phyloP scores from a whole-genome alignment of 305 asterid species.

The Fraxinus platypoda region DNA sequence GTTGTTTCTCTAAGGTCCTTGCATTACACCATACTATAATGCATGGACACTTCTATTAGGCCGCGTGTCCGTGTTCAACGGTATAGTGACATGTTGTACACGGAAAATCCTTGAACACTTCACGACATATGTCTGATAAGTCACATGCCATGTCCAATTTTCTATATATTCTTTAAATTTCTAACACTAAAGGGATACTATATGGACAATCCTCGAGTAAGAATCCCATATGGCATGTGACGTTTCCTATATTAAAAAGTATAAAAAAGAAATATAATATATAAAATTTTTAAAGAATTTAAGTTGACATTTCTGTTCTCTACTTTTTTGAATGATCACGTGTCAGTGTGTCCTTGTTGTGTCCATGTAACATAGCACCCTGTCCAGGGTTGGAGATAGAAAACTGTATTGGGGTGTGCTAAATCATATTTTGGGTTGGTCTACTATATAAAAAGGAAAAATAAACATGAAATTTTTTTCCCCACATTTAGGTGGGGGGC shows the following conservation, averaged over 20 bases:
- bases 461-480: background rate
- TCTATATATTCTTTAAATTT: background rate
- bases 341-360: background rate
- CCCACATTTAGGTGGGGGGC: background rate
- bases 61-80: background rate
- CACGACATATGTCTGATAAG: background rate
- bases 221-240: background rate
- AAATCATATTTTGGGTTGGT: background rate
- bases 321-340: background rate
- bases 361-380: background rate
- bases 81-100: background rate
- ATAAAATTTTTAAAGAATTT: background rate
- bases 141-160: background rate
- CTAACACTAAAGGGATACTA: background rate
- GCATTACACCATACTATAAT: background rate
- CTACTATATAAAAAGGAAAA: background rate
- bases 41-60: background rate
- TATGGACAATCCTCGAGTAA: background rate
- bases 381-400: background rate
- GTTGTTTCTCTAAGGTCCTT: background rate
- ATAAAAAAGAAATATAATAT: background rate
- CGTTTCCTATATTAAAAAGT: background rate
- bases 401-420: background rate
- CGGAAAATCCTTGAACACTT: background rate
- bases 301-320: background rate